These are phyloP conservation scores for Colletotrichum sp. DNA, from an alignment of 2,329 filamentous ascomycete species.

Conservation along the genomic window DNA sequence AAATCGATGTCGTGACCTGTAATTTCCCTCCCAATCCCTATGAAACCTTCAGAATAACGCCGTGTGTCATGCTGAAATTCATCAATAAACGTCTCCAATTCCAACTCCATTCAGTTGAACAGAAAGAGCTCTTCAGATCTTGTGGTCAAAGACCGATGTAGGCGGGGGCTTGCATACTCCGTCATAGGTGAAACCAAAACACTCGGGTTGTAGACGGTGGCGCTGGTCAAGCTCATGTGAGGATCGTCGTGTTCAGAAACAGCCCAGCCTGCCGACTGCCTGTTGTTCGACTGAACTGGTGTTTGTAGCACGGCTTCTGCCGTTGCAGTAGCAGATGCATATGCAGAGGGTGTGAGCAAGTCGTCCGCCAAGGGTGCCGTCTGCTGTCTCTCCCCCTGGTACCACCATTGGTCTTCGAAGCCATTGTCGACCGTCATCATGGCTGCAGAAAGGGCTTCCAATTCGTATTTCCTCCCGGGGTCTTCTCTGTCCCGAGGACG, in stretches of 20 bases:
- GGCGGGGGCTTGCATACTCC: conserved; percentile 28
- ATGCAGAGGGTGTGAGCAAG: conserved; percentile 23
- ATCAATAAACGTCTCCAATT: not conserved
- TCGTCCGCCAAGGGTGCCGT: conserved; percentile 29
- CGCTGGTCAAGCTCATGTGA: conserved; percentile 14
- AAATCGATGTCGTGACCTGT: not conserved
- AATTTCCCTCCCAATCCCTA: not conserved
- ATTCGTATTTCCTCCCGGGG: conserved; percentile 32
- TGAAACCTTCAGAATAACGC: not conserved
- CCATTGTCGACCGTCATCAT: conserved; percentile 64
- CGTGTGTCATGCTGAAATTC: not conserved
- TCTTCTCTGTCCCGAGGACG: conserved; percentile 6
- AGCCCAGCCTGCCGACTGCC: conserved; percentile 32
- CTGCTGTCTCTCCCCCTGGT: conserved; percentile 44
- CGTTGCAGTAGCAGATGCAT: not conserved
- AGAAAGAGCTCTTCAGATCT: conserved; percentile 48
- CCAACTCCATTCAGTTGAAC: not conserved
- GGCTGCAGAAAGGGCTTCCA: conserved; percentile 55
- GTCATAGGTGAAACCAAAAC: conserved; percentile 43
- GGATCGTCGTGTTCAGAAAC: conserved; percentile 14
- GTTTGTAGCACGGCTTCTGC: not conserved
- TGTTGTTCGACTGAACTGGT: not conserved
- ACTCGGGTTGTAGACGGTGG: conserved; percentile 2
- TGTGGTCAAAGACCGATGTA: conserved; percentile 41
- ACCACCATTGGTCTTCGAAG: conserved; percentile 64